These are phyloP conservation scores for Calonectria pauciramosa DNA, from an alignment of 2,329 filamentous ascomycete genomes.

Conservation along the genomic window DNA sequence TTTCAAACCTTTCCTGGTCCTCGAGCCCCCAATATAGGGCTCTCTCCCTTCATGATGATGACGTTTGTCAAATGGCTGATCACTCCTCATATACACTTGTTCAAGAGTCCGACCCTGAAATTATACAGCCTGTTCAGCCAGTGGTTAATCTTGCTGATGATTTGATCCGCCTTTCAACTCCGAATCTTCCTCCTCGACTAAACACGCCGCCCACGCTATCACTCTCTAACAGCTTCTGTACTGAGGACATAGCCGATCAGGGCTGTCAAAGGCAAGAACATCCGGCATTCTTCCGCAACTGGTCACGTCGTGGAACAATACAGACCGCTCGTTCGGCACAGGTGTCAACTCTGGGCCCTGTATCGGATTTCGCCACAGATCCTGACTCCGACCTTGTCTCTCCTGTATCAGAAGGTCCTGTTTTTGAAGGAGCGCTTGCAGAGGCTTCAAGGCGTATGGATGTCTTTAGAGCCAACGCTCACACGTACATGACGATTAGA, in stretches of 20 bases:
- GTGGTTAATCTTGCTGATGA: slow-evolving; percentile 30
- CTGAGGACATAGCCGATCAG: slow-evolving; percentile 13
- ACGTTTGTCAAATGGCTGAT: slow-evolving; percentile 12
- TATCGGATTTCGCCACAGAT: slow-evolving; percentile 2
- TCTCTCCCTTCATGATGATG: slow-evolving; percentile 22
- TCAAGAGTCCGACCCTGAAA: slow-evolving; percentile 31
- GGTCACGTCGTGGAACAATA: not conserved
- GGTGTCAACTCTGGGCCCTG: slow-evolving; percentile 1
- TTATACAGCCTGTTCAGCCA: slow-evolving; percentile 25
- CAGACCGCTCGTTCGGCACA: not conserved
- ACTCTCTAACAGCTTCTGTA: slow-evolving; percentile 25
- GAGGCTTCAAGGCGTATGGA: slow-evolving; percentile 43
- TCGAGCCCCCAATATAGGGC: slow-evolving; percentile 32
- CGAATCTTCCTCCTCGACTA: slow-evolving; percentile 41
- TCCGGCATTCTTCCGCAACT: not conserved
- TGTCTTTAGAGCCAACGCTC: slow-evolving; percentile 36
- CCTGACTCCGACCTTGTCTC: not conserved
- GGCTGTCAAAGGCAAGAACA: not conserved
- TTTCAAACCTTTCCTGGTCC: slow-evolving; percentile 35
- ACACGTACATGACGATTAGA: slow-evolving; percentile 40
- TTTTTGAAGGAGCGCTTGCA: slow-evolving; percentile 41
- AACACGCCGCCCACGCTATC: slow-evolving; percentile 41
- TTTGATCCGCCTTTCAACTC: slow-evolving; percentile 43
- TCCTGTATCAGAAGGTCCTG: slow-evolving; percentile 20
- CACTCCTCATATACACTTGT: slow-evolving; percentile 39